These are phyloP conservation scores for Megacollybia platyphylla DNA, from an alignment of 1,284 basidiomycete genomes.

Conservation along the genomic window DNA sequence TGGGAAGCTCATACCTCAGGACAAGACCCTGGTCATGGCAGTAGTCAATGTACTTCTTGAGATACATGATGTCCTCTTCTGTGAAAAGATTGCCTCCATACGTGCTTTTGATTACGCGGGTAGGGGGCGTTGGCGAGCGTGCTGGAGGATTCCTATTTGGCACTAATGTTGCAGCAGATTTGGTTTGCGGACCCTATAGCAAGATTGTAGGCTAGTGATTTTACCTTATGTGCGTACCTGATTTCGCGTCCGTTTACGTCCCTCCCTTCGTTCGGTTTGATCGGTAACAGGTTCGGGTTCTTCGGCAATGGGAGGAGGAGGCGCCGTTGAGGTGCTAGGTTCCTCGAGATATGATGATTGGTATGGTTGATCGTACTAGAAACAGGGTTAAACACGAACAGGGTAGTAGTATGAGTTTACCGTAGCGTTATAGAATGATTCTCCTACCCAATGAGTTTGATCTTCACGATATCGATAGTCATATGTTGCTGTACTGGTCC, in stretches of 20 bases:
- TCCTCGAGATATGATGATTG: slow-evolving; percentile 33
- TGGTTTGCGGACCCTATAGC: slow-evolving; percentile 38
- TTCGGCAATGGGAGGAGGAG: slow-evolving; percentile 7
- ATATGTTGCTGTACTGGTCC: slow-evolving; percentile 26
- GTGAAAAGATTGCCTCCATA: slow-evolving; percentile 78
- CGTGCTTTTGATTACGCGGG: slow-evolving; percentile 71
- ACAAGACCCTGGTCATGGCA: slow-evolving; percentile 74
- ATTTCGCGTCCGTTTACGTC: slow-evolving; percentile 49
- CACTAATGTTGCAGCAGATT: slow-evolving; percentile 51
- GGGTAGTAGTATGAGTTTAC: slow-evolving; percentile 15
- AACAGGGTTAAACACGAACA: neutral
- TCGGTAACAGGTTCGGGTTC: slow-evolving; percentile 23
- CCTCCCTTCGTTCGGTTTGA: slow-evolving; percentile 29
- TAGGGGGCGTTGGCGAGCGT: slow-evolving; percentile 71
- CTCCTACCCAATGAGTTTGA: slow-evolving; percentile 32
- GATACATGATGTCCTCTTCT: slow-evolving; percentile 62
- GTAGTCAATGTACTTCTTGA: slow-evolving; percentile 76
- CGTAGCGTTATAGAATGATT: slow-evolving; percentile 45
- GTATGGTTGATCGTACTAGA: slow-evolving; percentile 22
- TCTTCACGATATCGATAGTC: slow-evolving; percentile 51
- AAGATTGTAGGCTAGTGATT: slow-evolving; percentile 1
- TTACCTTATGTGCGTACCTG: slow-evolving; percentile 23
- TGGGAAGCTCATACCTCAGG: slow-evolving; percentile 36
- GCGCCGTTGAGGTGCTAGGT: slow-evolving; percentile 7
- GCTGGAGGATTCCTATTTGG: slow-evolving; percentile 51